Evolutionary conservation across 148 eudicot species (phyloP).

Genomic region (Rhododendron ovatum): DNA sequence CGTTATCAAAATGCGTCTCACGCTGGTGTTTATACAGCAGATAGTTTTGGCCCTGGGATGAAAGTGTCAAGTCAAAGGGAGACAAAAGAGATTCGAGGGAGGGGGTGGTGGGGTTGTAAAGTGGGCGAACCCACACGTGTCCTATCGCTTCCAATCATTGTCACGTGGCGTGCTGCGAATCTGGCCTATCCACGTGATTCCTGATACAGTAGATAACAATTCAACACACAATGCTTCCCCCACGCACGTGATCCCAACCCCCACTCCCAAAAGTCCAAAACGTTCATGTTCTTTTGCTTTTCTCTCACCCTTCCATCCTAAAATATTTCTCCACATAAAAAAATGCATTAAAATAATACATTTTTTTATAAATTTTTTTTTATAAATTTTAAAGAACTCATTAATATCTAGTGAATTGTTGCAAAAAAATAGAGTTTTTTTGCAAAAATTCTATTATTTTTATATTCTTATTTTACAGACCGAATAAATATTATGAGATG

Average conservation of each 20-base stretch:
- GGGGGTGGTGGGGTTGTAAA: not conserved
- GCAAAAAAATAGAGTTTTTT: no score
- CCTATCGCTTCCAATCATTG: not conserved
- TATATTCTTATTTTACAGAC: no score
- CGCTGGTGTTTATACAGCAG: no score
- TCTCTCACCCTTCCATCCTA: no score
- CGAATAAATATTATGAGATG: no score
- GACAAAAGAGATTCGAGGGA: not conserved
- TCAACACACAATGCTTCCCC: not conserved
- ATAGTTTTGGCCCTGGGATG: not conserved
- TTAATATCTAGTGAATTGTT: no score
- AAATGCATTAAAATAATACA: no score
- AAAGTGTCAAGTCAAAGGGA: not conserved
- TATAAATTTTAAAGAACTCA: no score
- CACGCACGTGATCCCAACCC: slow-evolving; percentile 3
- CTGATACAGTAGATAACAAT: not conserved
- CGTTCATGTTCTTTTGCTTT: not conserved
- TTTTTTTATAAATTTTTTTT: no score
- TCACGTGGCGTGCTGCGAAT: not conserved
- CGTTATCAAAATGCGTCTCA: no score
- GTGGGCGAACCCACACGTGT: not conserved
- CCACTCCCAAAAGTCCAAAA: not conserved
- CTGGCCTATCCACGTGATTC: slow-evolving; percentile 2
- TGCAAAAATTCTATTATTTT: no score
- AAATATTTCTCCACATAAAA: no score